phyloP scores from a whole-genome alignment of 2,329 filamentous ascomycete genomes.

The Pyricularia sp. region DNA sequence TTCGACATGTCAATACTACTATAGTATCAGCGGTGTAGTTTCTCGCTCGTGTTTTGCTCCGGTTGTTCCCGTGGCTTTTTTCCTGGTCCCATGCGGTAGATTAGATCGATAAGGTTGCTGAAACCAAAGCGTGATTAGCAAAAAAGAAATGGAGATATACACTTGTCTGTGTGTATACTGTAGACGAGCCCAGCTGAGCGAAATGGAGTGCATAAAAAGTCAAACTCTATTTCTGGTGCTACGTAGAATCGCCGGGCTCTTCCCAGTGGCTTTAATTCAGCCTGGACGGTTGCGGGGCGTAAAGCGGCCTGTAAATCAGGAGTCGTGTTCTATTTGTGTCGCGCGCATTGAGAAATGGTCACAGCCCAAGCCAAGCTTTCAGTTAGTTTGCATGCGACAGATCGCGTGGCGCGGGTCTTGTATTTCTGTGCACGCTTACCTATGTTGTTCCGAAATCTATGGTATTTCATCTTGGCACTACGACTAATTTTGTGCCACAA shows the following conservation, averaged over 20 bases:
- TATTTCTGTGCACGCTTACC: background rate
- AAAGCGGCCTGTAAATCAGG: background rate
- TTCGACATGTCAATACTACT: background rate
- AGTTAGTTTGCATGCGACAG: background rate
- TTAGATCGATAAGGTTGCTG: background rate
- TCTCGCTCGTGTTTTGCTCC: background rate
- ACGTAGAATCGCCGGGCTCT: background rate
- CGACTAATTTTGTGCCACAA: too few relatives aligned
- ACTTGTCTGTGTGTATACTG: background rate
- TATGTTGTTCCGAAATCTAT: too few relatives aligned
- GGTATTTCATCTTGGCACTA: too few relatives aligned
- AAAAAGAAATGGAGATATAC: background rate
- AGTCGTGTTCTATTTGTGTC: background rate
- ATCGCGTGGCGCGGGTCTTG: background rate
- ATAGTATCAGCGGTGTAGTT: too few relatives aligned
- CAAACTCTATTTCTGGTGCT: background rate
- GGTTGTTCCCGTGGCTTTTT: background rate
- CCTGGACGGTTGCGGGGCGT: background rate
- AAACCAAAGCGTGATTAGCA: background rate
- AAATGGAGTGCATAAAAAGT: background rate
- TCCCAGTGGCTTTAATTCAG: background rate
- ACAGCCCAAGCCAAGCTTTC: background rate
- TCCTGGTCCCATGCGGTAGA: background rate
- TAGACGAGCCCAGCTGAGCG: background rate
- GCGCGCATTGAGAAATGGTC: background rate